Evolutionary conservation across 2,329 filamentous ascomycete species (phyloP), one percentile per base, ranked within the genome.

Genomic region (Arachnopeziza araneosa): DNA sequence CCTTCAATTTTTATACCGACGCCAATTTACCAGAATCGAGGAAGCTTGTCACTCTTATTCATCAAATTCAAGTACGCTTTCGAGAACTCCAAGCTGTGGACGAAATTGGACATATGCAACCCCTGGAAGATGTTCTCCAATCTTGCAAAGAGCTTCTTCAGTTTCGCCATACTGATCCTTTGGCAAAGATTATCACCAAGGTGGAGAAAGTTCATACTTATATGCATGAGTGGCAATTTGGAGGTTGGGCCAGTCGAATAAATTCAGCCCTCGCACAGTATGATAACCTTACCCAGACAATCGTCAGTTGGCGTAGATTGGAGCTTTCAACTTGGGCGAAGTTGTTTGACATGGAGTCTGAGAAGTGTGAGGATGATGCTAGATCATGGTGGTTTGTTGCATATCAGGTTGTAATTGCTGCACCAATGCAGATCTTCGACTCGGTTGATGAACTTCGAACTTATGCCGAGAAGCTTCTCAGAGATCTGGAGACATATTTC

Each of bases 351-450:
- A 85, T 90, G 72, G 95, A 99, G 73, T 81, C 86, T 48, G 80
- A 84, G 57, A 91, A 89, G 68, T 92, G 87, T 67, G 79, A 87
- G 23, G 83, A 90, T 54, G 88, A 91, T 69, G 92, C 93, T 1
- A 87, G 86, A 68, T 88, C 89, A 19, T 99, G 95, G 95, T 99
- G 93, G 88, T 99, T 97, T 68, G 83, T 98, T 61, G 92, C 93
- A 0, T 99, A 97, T 69, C 91, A 98, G 74, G 91, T 88, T 4
- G 84, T 96, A 50, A 83, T 99, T 66, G 88, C 86, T 64, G 88
- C 86, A 2, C 89, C 93, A 0, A 78, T 90, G 57, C 82, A 84
- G 22, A 80, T 93, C 62, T 77, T 83, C 0, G 80, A 84, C 59
- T 79, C 82, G 24, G 80, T 78, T 1, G 75, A 82, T 23, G 82